Evolutionary conservation across 2,329 filamentous ascomycete species (phyloP).

Genomic region (Colletotrichum costaricense): DNA sequence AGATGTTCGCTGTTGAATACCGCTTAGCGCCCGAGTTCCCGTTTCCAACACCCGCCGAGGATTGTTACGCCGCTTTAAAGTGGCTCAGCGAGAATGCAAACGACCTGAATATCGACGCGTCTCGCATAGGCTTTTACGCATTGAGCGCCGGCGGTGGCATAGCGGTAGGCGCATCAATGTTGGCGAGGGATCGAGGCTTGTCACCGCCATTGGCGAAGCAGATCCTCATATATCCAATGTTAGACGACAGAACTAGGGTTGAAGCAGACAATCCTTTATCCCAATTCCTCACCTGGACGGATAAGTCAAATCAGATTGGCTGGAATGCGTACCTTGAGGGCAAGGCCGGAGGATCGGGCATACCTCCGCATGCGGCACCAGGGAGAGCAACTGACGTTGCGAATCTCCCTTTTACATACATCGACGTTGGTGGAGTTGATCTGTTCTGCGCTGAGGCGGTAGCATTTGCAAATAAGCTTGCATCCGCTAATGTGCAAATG

Average conservation of each 20-base stretch:
- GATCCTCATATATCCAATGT: slow-evolving; percentile 47
- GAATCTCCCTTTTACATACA: slow-evolving; percentile 49
- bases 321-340: slow-evolving; percentile 40
- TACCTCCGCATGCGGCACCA: slow-evolving; percentile 39
- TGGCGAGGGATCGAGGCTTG: slow-evolving; percentile 46
- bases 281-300: slow-evolving; percentile 37
- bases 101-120: slow-evolving; percentile 37
- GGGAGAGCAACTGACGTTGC: slow-evolving; percentile 37
- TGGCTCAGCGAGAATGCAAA: slow-evolving; percentile 41
- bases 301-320: slow-evolving; percentile 35
- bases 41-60: slow-evolving; percentile 48
- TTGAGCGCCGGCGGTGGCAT: slow-evolving; percentile 40
- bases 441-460: slow-evolving; percentile 50
- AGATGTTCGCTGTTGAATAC: slow-evolving; percentile 53
- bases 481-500: slow-evolving; percentile 45
- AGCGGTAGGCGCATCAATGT: slow-evolving; percentile 47
- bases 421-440: slow-evolving; percentile 53
- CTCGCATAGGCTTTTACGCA: slow-evolving; percentile 38
- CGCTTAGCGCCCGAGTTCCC: slow-evolving; percentile 54
- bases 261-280: slow-evolving; percentile 11
- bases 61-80: slow-evolving; percentile 46
- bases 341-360: slow-evolving; percentile 24
- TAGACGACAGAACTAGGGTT: slow-evolving; percentile 43
- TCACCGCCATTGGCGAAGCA: slow-evolving; percentile 44
- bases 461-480: slow-evolving; percentile 46